phyloP scores from a whole-genome alignment of 768 basidiomycete species.

The Cytidiella melzeri region DNA sequence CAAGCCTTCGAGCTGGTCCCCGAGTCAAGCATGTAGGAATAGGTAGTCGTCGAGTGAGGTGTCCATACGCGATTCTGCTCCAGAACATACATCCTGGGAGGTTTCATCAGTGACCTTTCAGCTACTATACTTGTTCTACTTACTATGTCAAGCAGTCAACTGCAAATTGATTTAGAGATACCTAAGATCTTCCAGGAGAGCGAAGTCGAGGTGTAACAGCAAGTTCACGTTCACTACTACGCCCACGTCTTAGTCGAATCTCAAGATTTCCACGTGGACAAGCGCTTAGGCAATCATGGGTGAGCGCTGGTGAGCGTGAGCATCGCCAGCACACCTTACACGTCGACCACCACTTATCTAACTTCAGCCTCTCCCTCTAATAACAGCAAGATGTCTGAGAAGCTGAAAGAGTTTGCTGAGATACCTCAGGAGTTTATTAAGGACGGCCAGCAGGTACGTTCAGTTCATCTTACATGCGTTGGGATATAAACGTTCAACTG shows the following conservation, averaged over 20 bases:
- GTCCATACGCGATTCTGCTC: constrained; percentile 28
- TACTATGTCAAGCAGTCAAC: too few species aligned
- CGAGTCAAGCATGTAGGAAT: background rate
- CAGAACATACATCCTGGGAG: constrained; percentile 53
- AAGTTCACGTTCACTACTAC: too few species aligned
- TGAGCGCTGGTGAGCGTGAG: constrained; percentile 16
- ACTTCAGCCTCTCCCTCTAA: constrained; percentile 12
- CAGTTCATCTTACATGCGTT: too few species aligned
- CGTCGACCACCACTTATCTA: constrained; percentile 18
- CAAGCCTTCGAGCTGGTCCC: background rate
- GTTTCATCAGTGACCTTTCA: too few species aligned
- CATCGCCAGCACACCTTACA: constrained; percentile 16
- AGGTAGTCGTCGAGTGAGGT: background rate
- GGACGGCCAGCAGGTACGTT: constrained; percentile 85
- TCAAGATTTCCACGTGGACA: constrained; percentile 36
- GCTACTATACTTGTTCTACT: too few species aligned
- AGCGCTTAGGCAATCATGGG: constrained; percentile 25
- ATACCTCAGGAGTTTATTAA: constrained; percentile 87
- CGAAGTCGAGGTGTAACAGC: too few species aligned
- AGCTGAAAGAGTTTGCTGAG: constrained; percentile 84
- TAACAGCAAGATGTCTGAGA: constrained; percentile 73
- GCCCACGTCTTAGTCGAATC: too few species aligned
- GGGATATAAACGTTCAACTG: too few species aligned
- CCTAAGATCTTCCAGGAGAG: too few species aligned
- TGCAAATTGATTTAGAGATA: too few species aligned